These are phyloP conservation scores for Colletotrichum musicola DNA, from an alignment of 2,329 filamentous ascomycete species.

Conservation along the genomic window DNA sequence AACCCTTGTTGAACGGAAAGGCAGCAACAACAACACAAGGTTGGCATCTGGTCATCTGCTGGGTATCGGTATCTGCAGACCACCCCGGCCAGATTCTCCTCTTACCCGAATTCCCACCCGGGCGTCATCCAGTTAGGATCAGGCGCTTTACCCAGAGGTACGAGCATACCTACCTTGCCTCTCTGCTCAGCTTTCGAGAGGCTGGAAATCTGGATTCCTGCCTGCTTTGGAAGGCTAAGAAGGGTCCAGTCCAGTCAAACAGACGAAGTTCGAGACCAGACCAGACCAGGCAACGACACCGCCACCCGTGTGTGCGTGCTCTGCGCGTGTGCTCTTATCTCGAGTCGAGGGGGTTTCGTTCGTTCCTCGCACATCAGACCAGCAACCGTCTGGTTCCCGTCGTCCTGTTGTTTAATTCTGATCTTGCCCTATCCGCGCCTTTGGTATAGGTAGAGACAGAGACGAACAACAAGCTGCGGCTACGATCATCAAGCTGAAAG, in stretches of 20 bases:
- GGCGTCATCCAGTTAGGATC: constrained; percentile 10
- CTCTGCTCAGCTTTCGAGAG: background rate
- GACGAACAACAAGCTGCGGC: no score
- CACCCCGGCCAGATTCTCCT: background rate
- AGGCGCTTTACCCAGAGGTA: constrained; percentile 21
- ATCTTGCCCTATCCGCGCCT: no score
- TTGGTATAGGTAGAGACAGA: no score
- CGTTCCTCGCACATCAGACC: background rate
- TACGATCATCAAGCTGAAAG: no score
- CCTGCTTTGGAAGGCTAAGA: constrained; percentile 19
- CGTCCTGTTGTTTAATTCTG: no score
- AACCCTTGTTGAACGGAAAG: constrained; percentile 20
- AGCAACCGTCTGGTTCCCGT: no score
- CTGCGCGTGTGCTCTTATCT: no score
- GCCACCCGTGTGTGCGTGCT: no score
- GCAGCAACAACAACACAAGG: constrained; percentile 6
- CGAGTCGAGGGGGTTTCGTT: background rate
- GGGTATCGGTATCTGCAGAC: constrained; percentile 27
- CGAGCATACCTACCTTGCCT: constrained; percentile 15
- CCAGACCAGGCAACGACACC: constrained; percentile 7
- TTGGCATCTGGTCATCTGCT: constrained; percentile 35
- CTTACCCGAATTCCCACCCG: background rate
- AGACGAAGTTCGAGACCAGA: constrained; percentile 11
- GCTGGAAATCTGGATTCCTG: background rate
- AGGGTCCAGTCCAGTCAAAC: constrained; percentile 10